Evolutionary conservation across 1,139 yeast genomes (phyloP), one percentile per base, ranked within the genome.

Genomic region (Yamadazyma songkhlaensis): DNA sequence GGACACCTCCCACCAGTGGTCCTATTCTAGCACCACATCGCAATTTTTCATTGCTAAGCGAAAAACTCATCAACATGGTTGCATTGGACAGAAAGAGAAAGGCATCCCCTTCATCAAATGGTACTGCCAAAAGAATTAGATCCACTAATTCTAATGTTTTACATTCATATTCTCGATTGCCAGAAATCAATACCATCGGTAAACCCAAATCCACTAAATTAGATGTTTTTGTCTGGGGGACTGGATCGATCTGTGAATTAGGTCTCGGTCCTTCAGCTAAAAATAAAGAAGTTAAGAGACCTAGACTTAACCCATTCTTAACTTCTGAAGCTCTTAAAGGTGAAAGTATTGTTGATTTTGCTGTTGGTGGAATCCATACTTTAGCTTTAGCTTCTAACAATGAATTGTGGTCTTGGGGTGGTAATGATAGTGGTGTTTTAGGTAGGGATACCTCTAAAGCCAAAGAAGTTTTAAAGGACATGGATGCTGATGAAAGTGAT

Each of bases 311-410:
- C 50, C 90, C 96, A 2, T 79, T 68, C 44, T 70, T 92, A 45
- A 70, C 79, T 3, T 62, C 64, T 33, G 86, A 82, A 26, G 30
- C 23, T 7, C 35, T 41, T 14, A 31, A 32, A 8, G 41, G 41
- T 17, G 35, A 22, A 8, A 56, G 58, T 7, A 78, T 90, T 36
- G 94, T 88, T 13, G 92, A 87, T 48, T 69, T 92, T 53, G 89
- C 95, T 2, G 96, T 79, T 17, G 98, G 99, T 31, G 99, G 98
- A 35, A 92, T 94, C 83, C 99, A 92, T 55, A 79, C 85, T 0
- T 60, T 94, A 31, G 97, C 94, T 0, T 64, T 92, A 38, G 97
- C 89, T 55, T 62, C 77, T 26, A 64, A 74, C 20, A 88, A 87
- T 48, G 70, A 77, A 39, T 61, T 92, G 7, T 90, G 97, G 96